phyloP scores from a whole-genome alignment of 108 stramenopile genomes.

The Chaetoceros tenuissimus region DNA sequence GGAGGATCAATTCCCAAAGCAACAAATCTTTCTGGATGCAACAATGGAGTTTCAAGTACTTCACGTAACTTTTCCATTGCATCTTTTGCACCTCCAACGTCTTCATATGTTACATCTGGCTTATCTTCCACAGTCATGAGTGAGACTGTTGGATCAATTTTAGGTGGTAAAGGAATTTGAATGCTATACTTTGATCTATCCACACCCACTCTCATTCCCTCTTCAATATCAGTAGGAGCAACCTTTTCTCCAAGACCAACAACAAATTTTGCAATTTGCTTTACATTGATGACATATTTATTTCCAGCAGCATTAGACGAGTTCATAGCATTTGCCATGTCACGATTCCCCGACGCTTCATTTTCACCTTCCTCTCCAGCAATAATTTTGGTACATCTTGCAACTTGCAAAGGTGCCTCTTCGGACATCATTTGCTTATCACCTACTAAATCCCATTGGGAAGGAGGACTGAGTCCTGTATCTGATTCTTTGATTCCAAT shows the following conservation, averaged over 20 bases:
- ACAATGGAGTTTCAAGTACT: constrained; percentile 89
- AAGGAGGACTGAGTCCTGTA: constrained; percentile 94
- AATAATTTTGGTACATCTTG: constrained; percentile 98
- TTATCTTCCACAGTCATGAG: constrained; percentile 99
- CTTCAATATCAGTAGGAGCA: constrained; percentile 99
- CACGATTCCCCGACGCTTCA: constrained; percentile 13
- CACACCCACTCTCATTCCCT: constrained; percentile 99
- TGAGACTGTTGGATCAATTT: constrained; percentile 98
- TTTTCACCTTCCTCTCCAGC: constrained; percentile 38
- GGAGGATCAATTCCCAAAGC: constrained; percentile 97
- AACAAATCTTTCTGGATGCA: constrained; percentile 96
- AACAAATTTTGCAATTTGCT: constrained; percentile 99
- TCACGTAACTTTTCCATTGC: constrained; percentile 95
- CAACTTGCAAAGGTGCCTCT: constrained; percentile 96
- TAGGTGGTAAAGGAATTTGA: constrained; percentile 98
- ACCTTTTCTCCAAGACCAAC: constrained; percentile 95
- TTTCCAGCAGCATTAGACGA: constrained; percentile 25
- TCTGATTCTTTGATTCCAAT: constrained; percentile 99
- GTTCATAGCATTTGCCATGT: background rate
- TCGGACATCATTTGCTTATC: constrained; percentile 99
- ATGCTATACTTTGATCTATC: constrained; percentile 95
- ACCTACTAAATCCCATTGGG: constrained; percentile 98
- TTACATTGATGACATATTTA: constrained; percentile 99
- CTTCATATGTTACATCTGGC: constrained; percentile 99
- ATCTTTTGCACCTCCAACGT: constrained; percentile 98